Percentiles rank a stretch among this genome's conserved stretches.
These are phyloP conservation scores for Lecanicillium sp. DNA, from an alignment of 2,329 filamentous ascomycete species.

Conservation along the genomic window DNA sequence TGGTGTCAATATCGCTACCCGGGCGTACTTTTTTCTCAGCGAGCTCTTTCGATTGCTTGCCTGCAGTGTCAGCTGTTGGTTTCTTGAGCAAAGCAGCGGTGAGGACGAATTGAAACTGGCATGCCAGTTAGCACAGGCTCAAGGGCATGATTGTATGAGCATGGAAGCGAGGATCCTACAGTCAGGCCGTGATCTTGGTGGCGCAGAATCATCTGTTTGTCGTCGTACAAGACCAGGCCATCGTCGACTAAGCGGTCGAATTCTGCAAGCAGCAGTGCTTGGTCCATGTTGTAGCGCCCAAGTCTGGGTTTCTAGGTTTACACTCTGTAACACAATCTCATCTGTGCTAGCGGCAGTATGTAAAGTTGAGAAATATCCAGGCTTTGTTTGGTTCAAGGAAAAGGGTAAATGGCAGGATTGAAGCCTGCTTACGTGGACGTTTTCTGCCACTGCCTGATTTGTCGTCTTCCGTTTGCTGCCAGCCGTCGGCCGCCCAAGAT, in stretches of 20 bases:
- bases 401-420: neutral
- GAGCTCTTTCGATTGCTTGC: neutral
- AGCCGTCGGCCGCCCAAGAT: no score
- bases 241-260: conserved; percentile 14
- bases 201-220: conserved; percentile 9
- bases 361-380: no score
- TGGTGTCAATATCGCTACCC: conserved; percentile 37
- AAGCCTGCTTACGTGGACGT: conserved; percentile 1
- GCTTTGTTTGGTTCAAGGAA: neutral
- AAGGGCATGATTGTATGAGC: neutral
- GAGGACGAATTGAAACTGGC: conserved; percentile 14
- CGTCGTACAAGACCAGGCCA: conserved; percentile 13
- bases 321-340: no score
- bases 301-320: neutral
- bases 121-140: neutral
- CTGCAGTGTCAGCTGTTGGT: conserved; percentile 5
- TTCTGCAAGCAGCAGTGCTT: neutral
- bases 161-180: neutral
- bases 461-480: conserved; percentile 3
- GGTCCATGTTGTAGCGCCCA: neutral
- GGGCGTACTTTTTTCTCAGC: conserved; percentile 15
- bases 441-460: neutral
- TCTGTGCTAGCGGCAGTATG: no score
- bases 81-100: conserved; percentile 13
- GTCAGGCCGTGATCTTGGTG: conserved; percentile 9